Percentiles rank a stretch among this genome's conserved stretches.
These are phyloP conservation scores for Blastobotrys attinorum DNA, from an alignment of 805 yeast species.

Conservation along the genomic window DNA sequence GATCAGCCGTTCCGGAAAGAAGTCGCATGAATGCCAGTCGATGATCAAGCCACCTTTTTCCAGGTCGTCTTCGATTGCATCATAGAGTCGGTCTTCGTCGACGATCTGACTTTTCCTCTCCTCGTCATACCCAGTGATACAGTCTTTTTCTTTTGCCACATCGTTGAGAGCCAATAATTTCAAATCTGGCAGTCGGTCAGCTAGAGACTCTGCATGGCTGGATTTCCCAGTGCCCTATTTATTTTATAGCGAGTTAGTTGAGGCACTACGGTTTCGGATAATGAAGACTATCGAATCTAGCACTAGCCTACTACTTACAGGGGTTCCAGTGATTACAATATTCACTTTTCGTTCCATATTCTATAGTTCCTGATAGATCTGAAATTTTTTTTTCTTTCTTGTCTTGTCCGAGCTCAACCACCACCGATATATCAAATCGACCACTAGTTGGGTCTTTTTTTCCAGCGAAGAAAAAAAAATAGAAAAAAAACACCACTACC, in stretches of 20 bases:
- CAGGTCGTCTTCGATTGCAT: slow-evolving; percentile 67
- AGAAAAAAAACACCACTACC: too few species aligned
- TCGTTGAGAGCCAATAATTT: slow-evolving; percentile 63
- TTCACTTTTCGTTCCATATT: slow-evolving; percentile 40
- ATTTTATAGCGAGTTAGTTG: too few species aligned
- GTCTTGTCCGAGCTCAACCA: too few species aligned
- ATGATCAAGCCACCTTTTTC: slow-evolving; percentile 81
- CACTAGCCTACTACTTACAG: slow-evolving; percentile 41
- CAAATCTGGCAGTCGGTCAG: slow-evolving; percentile 42
- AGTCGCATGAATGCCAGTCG: slow-evolving; percentile 98
- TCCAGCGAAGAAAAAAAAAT: too few species aligned
- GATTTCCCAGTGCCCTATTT: slow-evolving; percentile 68
- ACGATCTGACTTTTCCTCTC: slow-evolving; percentile 79
- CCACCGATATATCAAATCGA: too few species aligned
- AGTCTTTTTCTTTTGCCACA: slow-evolving; percentile 67
- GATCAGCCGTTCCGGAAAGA: slow-evolving; percentile 85
- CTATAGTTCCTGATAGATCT: too few species aligned
- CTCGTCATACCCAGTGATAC: slow-evolving; percentile 80
- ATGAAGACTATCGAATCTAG: slow-evolving; percentile 8
- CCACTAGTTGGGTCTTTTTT: too few species aligned
- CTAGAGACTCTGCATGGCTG: slow-evolving; percentile 58
- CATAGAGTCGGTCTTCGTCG: slow-evolving; percentile 82
- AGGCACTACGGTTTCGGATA: too few species aligned
- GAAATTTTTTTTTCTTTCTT: too few species aligned
- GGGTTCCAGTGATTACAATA: slow-evolving; percentile 90